phyloP scores from a whole-genome alignment of 1,139 yeast species.

The Hansenula lynferdii region DNA sequence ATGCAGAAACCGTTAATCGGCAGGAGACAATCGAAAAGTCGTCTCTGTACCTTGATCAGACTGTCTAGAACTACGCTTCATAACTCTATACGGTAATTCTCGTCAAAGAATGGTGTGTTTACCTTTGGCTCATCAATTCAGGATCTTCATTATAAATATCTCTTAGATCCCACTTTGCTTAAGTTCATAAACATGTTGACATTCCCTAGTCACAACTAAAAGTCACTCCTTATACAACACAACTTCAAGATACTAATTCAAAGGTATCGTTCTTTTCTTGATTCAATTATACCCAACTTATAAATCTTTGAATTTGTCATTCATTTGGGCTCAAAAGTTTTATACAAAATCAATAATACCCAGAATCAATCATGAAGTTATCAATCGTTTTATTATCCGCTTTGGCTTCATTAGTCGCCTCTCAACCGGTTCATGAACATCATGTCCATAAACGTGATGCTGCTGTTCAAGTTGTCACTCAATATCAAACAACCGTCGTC shows the following conservation, averaged over 20 bases:
- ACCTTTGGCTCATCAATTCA: background rate
- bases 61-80: background rate
- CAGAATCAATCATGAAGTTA: background rate
- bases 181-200: background rate
- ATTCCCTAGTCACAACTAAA: background rate
- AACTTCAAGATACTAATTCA: background rate
- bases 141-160: background rate
- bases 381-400: conserved; percentile 6
- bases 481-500: conserved; percentile 23
- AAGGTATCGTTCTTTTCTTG: background rate
- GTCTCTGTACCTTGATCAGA: background rate
- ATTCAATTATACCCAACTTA: too few species aligned
- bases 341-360: background rate
- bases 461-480: conserved; percentile 21
- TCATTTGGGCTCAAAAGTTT: too few species aligned
- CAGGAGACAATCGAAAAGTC: background rate
- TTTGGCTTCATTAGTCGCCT: conserved; percentile 22
- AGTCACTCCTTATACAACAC: background rate
- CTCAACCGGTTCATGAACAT: conserved; percentile 32
- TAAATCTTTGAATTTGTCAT: too few species aligned
- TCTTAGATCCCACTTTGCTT: background rate
- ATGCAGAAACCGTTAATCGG: background rate
- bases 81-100: too few species aligned
- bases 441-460: conserved; percentile 36
- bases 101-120: too few species aligned